Conservation (phyloP, 2,329 filamentous ascomycete species). For the Cladobotryum mycophilum region DNA sequence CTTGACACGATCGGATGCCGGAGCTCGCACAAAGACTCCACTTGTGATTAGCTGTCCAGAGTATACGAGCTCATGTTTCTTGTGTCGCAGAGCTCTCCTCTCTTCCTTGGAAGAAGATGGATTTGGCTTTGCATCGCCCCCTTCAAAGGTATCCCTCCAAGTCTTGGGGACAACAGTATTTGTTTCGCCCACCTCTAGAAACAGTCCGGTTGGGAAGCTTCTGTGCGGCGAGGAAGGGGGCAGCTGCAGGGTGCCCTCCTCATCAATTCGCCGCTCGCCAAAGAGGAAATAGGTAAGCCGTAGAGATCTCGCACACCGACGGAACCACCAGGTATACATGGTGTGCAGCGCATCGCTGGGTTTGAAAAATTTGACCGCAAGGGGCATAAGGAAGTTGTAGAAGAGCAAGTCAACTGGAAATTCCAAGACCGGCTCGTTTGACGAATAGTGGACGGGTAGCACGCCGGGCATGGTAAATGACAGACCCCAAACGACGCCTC, state of each 20-base stretch:
- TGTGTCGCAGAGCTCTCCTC: slow-evolving; percentile 29
- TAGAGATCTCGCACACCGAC: slow-evolving; percentile 70
- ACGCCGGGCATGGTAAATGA: slow-evolving; percentile 61
- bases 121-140: slow-evolving; percentile 39
- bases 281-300: slow-evolving; percentile 91
- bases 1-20: slow-evolving; percentile 89
- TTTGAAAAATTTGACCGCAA: slow-evolving; percentile 76
- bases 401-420: slow-evolving; percentile 92
- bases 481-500: slow-evolving; percentile 93
- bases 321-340: slow-evolving; percentile 97
- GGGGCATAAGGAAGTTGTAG: slow-evolving; percentile 92
- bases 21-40: slow-evolving; percentile 83
- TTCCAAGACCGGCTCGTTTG: slow-evolving; percentile 84
- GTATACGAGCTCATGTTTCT: slow-evolving; percentile 41
- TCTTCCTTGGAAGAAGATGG: slow-evolving; percentile 30
- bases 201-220: slow-evolving; percentile 29
- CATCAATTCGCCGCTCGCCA: slow-evolving; percentile 70
- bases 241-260: slow-evolving; percentile 65
- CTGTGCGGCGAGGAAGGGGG: slow-evolving; percentile 25
- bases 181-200: slow-evolving; percentile 41
- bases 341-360: slow-evolving; percentile 76
- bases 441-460: slow-evolving; percentile 88
- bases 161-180: slow-evolving; percentile 44
- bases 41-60: slow-evolving; percentile 55
- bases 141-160: slow-evolving; percentile 52